phyloP scores from a whole-genome alignment of 2,329 filamentous ascomycete genomes.

The Colletotrichum sp. region DNA sequence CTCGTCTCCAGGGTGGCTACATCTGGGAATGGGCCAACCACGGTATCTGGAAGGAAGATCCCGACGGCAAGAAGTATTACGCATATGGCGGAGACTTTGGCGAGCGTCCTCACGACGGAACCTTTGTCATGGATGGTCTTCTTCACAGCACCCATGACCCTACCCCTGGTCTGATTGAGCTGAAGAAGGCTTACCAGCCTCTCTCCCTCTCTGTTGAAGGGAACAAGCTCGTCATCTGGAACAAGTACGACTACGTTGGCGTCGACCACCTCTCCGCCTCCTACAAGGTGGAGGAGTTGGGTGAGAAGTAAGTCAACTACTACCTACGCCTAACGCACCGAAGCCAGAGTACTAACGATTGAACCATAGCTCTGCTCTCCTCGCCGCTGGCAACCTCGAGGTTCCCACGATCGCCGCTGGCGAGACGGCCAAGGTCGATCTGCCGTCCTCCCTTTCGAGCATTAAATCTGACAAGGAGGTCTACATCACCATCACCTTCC shows the following conservation, averaged over 20 bases:
- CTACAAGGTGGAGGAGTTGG: constrained; percentile 49
- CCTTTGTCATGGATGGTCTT: constrained; percentile 68
- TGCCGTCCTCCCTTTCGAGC: constrained; percentile 32
- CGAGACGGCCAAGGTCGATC: constrained; percentile 33
- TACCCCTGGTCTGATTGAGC: constrained; percentile 60
- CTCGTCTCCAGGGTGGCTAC: constrained; percentile 69
- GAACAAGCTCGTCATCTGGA: constrained; percentile 41
- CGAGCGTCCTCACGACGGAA: constrained; percentile 63
- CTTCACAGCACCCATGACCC: constrained; percentile 58
- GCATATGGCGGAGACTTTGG: constrained; percentile 69
- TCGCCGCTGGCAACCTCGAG: constrained; percentile 40
- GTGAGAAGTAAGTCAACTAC: constrained; percentile 38
- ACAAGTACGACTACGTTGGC: constrained; percentile 52
- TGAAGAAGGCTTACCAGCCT: constrained; percentile 63
- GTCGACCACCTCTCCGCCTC: constrained; percentile 46
- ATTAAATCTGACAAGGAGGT: constrained; percentile 40
- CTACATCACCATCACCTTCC: constrained; percentile 51
- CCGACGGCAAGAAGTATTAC: constrained; percentile 51
- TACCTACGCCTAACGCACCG: background rate
- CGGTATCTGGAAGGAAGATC: constrained; percentile 53
- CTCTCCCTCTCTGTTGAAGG: constrained; percentile 45
- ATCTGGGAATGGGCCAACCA: constrained; percentile 73
- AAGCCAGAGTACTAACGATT: constrained; percentile 6
- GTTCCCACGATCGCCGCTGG: constrained; percentile 47
- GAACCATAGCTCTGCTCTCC: constrained; percentile 23